Percentiles rank a stretch among this genome's conserved stretches.
Evolutionary conservation across 495 filamentous ascomycete species (phyloP).

Genomic region (Neurospora sp.): DNA sequence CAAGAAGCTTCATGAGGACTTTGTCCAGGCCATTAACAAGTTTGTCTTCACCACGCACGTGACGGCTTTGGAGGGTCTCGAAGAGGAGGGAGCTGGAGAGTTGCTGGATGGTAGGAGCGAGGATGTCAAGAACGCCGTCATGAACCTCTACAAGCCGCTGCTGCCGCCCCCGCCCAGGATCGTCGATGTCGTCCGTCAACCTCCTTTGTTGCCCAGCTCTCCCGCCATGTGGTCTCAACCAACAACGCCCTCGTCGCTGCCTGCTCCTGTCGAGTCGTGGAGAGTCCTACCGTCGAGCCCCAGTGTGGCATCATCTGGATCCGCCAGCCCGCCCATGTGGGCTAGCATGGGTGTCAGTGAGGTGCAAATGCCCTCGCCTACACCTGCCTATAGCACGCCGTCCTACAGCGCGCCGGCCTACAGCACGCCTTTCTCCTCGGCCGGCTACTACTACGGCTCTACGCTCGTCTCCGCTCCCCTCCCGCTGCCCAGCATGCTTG

Average conservation of each 20-base stretch:
- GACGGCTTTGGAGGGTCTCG: slow-evolving; percentile 84
- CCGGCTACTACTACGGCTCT: slow-evolving; percentile 51
- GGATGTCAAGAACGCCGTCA: slow-evolving; percentile 83
- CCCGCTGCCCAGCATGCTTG: slow-evolving; percentile 83
- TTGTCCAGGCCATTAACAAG: slow-evolving; percentile 93
- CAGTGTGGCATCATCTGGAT: slow-evolving; percentile 61
- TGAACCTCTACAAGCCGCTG: slow-evolving; percentile 77
- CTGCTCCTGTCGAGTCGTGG: slow-evolving; percentile 80
- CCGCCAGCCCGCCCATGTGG: slow-evolving; percentile 62
- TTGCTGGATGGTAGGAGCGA: slow-evolving; percentile 84
- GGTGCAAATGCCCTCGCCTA: slow-evolving; percentile 56
- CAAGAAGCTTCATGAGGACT: slow-evolving; percentile 97
- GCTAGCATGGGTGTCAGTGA: slow-evolving; percentile 65
- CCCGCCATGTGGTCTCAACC: slow-evolving; percentile 74
- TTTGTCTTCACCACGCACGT: slow-evolving; percentile 91
- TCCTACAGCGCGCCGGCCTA: slow-evolving; percentile 24
- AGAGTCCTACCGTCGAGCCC: slow-evolving; percentile 85
- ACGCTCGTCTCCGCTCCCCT: slow-evolving; percentile 58
- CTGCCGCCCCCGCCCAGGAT: slow-evolving; percentile 88
- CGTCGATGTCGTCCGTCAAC: slow-evolving; percentile 81
- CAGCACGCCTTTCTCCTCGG: slow-evolving; percentile 68
- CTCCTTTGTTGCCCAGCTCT: slow-evolving; percentile 79
- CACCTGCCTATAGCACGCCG: slow-evolving; percentile 39
- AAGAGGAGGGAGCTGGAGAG: slow-evolving; percentile 95
- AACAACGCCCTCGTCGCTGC: slow-evolving; percentile 38